Base-by-base conservation (phyloP, 768 basidiomycete genomes). In the Amanita exitialis region DNA sequence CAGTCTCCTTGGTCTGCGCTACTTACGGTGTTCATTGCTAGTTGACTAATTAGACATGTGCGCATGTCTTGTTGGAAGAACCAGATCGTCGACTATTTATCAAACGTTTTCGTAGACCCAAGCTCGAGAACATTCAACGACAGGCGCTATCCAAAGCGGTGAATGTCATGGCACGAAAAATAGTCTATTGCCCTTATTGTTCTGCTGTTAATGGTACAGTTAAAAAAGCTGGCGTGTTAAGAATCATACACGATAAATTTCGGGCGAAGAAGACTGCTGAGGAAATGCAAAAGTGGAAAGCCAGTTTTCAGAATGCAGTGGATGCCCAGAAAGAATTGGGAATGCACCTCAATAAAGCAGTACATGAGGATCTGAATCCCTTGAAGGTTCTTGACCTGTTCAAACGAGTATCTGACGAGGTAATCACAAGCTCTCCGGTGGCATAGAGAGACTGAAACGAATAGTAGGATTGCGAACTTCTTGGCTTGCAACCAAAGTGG, bases 211-310 rank as follows among this genome's bases (percentile, higher is more conserved):
- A 99, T 63, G 96, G 96, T 23, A 80, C 88, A 0, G 93, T 99
- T 47, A 99, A 99, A 69, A 98, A 98, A 67, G 88, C 80, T 2
- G 92, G 93, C 7, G 85, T 91, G 0, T 70, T 99, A 61, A 95
- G 91, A 66, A 98, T 99, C 62, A 88, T 94, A 45, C 96, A 99
- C 61, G 96, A 98, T 71, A 95, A 95, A 66, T 99, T 89, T 63
- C 78, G 95, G 42, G 90, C 91, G 4, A 92, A 95, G 69, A 96
- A 96, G 68, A 86, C 87, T 2, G 83, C 82, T 0, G 86, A 86
- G 23, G 88, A 92, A 65, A 81, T 92, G 73, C 90, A 90, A 58
- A 83, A 79, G 58, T 94, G 87, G 77, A 87, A 90, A 65, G 75
- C 75, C 61, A 84, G 82, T 1, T 98, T 98, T 62, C 69, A 75